Evolutionary conservation across 257 asterid genomes (phyloP), one percentile per base, ranked within the genome.

Genomic region (Solanum lycopersicoides): DNA sequence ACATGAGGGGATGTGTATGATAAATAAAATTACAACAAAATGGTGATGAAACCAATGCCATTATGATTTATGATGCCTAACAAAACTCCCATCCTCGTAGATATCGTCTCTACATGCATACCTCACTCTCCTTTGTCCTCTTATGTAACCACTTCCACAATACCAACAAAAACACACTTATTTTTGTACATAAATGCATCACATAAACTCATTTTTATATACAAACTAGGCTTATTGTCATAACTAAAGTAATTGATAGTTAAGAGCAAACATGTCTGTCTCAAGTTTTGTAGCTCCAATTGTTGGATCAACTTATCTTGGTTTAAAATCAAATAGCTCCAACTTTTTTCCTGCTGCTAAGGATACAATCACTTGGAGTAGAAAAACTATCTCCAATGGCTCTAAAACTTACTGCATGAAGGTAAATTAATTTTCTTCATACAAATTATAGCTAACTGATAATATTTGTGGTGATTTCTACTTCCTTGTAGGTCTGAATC

Each of bases 401-500:
- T 90, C 92, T 2, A 93, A 72, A 86, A 87, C 85, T 87, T 84
- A 75, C 88, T 92, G 93, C 92, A 93, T 90, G 94, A 88, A 91
- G 94, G 92, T 91, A 71, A 9, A 59, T 59, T 59, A 18, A 56
- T 56, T 18, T 18, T 18, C 65, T 56, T 56, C 65, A 56, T 53
- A 53, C 63, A 53, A 53, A 53, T 53, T 16, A 53, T 18, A 56
- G 65, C n/a, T 6, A 56, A 56, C 21, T 56, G 18, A 35, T 35
- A 35, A 35, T 35, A 56, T 56, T 56, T 56, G 11, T n/a, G n/a
- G 66, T 59, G 66, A 3, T 20, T 59, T 10, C 6, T 4, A 23
- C 28, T 60, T 44, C 6, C 47, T 42, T 28, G 20, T 28, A 44
- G 45, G 9, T 59, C 21, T 44, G 14, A 44, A 44, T 44, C 47